Base-by-base conservation (phyloP, 768 basidiomycete genomes). In the Lactarius sanguifluus region DNA sequence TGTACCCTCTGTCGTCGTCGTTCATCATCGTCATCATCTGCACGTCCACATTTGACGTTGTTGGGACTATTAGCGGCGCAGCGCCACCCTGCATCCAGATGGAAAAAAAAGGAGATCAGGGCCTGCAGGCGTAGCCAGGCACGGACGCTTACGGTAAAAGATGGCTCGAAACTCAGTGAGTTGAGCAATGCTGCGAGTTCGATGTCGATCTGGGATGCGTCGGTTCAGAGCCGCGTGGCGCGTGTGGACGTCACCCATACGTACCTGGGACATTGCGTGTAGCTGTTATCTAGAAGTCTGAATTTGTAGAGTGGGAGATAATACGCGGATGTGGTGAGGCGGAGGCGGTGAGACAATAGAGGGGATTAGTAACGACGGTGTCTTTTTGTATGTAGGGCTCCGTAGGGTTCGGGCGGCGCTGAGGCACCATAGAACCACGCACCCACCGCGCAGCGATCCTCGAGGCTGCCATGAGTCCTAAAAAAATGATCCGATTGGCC, bases 141-240 rank as follows among this genome's bases (percentile, higher is more conserved):
- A 52, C 50, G 50, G 25, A 52, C 5, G 23, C 65, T 38, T 18
- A 66, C 65, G n/a, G 38, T 36, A 25, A 66, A 25, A 13, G 62
- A 20, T 32, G 41, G 41, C 18, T 20, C 57, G 10, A 67, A 67
- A 43, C 66, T 67, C 34, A 67, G 28, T 38, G 66, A 59, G 34
- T 47, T 64, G 58, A 67, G 58, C 52, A 67, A 58, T 50, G 62
- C 66, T n/a, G 66, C 66, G n/a, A 67, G 66, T 64, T 67, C 66
- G 5, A 64, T 38, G 2, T 67, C 66, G 62, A 67, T 59, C 62
- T 67, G 23, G 50, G 16, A 2, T 7, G 38, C 20, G 30, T 57
- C 36, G 52, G 57, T 16, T n/a, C 38, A 60, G 56, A 61, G 28
- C 10, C 3, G 20, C 12, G 10, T 0, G n/a, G 38, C 12, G 23